A percentile compares a stretch with the other conserved stretches of the same genome.
phyloP scores from a whole-genome alignment of 257 asterid genomes.

The Fraxinus cuspidata region DNA sequence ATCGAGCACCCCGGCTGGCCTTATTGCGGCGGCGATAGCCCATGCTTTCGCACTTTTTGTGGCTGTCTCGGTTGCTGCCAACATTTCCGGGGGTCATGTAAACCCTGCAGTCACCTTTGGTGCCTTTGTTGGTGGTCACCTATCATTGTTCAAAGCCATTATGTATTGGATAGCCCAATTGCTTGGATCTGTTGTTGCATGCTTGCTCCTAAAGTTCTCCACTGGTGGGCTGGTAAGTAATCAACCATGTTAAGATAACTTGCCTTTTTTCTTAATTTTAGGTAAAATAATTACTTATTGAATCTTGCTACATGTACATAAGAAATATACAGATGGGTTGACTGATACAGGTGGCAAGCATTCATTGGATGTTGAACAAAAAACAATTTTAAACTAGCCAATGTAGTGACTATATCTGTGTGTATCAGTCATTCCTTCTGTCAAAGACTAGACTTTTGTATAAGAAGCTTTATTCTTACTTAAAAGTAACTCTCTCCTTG shows the following conservation, averaged over 20 bases:
- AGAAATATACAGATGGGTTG: too few relatives aligned
- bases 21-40: conserved; percentile 60
- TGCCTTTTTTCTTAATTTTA: too few relatives aligned
- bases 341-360: too few relatives aligned
- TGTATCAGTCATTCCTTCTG: too few relatives aligned
- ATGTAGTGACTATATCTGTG: too few relatives aligned
- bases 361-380: too few relatives aligned
- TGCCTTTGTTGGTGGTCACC: conserved; percentile 77
- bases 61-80: conserved; percentile 78
- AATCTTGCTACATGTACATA: too few relatives aligned
- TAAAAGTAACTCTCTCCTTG: too few relatives aligned
- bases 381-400: too few relatives aligned
- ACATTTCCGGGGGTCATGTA: conserved; percentile 83
- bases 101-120: conserved; percentile 89
- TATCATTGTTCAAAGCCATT: conserved; percentile 52
- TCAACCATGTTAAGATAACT: neutral
- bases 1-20: conserved; percentile 66
- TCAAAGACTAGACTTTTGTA: too few relatives aligned
- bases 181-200: conserved; percentile 76
- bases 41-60: conserved; percentile 84
- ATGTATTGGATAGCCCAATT: conserved; percentile 81
- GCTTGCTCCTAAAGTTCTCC: conserved; percentile 66
- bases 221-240: conserved; percentile 71
- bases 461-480: too few relatives aligned
- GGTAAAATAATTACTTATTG: too few relatives aligned